Evolutionary conservation across 495 filamentous ascomycete genomes (phyloP).

Genomic region (Evernia prunastri): DNA sequence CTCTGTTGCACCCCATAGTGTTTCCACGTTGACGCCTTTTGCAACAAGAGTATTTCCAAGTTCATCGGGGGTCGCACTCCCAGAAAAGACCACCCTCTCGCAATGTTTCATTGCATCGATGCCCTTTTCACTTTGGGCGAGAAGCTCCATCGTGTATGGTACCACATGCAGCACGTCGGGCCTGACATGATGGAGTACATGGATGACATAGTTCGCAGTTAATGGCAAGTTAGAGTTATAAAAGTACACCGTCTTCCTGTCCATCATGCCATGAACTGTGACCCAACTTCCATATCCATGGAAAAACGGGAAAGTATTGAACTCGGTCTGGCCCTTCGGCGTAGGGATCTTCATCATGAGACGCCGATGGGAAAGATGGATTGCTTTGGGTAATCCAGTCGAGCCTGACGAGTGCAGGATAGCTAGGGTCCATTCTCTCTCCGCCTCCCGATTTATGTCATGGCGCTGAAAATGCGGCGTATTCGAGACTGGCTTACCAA

Average conservation of each 20-base stretch:
- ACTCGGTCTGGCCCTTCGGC: constrained; percentile 39
- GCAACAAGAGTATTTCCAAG: constrained; percentile 48
- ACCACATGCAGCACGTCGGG: constrained; percentile 50
- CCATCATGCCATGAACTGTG: constrained; percentile 34
- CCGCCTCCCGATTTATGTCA: constrained; percentile 29
- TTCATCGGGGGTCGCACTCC: constrained; percentile 50
- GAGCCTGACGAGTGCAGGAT: constrained; percentile 56
- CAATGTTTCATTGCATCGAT: constrained; percentile 40
- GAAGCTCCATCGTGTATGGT: constrained; percentile 50
- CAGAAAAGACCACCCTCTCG: constrained; percentile 45
- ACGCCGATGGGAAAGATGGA: constrained; percentile 36
- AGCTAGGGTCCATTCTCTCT: constrained; percentile 34
- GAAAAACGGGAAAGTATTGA: constrained; percentile 51
- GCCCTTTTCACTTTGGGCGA: constrained; percentile 44
- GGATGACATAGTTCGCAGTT: constrained; percentile 43
- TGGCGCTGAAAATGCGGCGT: constrained; percentile 9
- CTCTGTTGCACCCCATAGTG: constrained; percentile 52
- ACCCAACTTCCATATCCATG: constrained; percentile 33
- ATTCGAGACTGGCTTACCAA: constrained; percentile 4
- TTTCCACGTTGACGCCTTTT: constrained; percentile 43
- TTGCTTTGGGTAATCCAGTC: constrained; percentile 52
- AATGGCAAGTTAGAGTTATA: constrained; percentile 48
- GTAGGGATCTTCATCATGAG: constrained; percentile 37
- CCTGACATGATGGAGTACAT: constrained; percentile 41
- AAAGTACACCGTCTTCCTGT: constrained; percentile 44